Conservation (phyloP, 2,329 filamentous ascomycete species). For the Dactylellina drechsleri region DNA sequence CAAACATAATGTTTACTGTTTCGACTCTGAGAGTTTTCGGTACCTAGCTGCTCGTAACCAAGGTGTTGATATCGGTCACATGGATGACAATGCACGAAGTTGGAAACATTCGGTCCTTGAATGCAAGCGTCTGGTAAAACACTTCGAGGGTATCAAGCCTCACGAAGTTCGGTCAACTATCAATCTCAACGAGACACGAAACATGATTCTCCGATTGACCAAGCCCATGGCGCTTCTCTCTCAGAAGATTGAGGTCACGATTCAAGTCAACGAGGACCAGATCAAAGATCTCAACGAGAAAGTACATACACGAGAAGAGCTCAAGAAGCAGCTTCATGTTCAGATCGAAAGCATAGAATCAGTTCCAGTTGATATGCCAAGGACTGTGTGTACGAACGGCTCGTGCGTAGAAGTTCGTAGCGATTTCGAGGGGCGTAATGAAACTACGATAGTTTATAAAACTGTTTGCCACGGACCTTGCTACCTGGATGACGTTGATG, state of each 20-base stretch:
- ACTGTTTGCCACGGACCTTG: slow-evolving; percentile 60
- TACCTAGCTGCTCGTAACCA: slow-evolving; percentile 62
- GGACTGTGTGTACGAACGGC: slow-evolving; percentile 60
- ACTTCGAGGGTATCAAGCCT: slow-evolving; percentile 59
- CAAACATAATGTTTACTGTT: slow-evolving; percentile 62
- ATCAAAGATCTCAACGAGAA: slow-evolving; percentile 58
- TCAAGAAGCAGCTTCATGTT: slow-evolving; percentile 59
- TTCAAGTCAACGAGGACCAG: slow-evolving; percentile 59
- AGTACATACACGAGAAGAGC: slow-evolving; percentile 57
- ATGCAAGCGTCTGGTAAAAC: slow-evolving; percentile 59
- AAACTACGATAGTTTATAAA: slow-evolving; percentile 59
- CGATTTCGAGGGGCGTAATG: slow-evolving; percentile 55
- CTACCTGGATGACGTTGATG: slow-evolving; percentile 58
- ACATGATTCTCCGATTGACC: slow-evolving; percentile 61
- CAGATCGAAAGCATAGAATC: slow-evolving; percentile 58
- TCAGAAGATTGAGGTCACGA: slow-evolving; percentile 60
- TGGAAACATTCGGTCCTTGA: slow-evolving; percentile 62
- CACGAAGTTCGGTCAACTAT: slow-evolving; percentile 62
- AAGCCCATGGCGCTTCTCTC: slow-evolving; percentile 62
- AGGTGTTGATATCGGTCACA: slow-evolving; percentile 59
- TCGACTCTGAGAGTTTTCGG: slow-evolving; percentile 64
- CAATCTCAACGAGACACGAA: slow-evolving; percentile 62
- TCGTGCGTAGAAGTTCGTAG: slow-evolving; percentile 58
- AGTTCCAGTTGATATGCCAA: slow-evolving; percentile 52
- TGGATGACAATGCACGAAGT: slow-evolving; percentile 60